Conservation (phyloP, 2,329 filamentous ascomycete genomes). For the Botryotinia narcissicola region DNA sequence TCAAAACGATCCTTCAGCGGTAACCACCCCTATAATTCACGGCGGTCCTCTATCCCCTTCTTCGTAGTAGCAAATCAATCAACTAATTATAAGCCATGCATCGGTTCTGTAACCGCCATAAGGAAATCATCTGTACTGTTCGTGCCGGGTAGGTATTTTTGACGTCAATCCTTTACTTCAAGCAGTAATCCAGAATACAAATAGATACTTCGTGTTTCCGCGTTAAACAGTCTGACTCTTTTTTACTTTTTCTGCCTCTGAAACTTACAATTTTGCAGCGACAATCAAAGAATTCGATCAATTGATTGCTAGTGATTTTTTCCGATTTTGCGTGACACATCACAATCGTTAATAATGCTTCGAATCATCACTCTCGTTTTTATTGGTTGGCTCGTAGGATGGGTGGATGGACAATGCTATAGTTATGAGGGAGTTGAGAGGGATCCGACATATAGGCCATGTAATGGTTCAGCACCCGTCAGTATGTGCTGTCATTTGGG, state of each 20-base stretch:
- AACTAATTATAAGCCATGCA: not conserved
- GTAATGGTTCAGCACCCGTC: conserved; percentile 13
- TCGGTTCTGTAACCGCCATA: not conserved
- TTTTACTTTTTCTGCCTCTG: not conserved
- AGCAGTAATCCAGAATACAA: not conserved
- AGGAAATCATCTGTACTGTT: not conserved
- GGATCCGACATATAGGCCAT: conserved; percentile 6
- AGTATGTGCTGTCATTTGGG: conserved; percentile 20
- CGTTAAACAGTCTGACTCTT: not conserved
- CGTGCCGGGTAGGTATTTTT: not conserved
- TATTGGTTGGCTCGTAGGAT: not conserved
- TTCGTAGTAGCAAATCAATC: not conserved
- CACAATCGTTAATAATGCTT: not conserved
- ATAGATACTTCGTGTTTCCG: not conserved
- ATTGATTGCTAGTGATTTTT: not conserved
- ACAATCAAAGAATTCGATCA: not conserved
- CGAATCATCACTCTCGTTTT: not conserved
- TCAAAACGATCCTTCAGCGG: not conserved
- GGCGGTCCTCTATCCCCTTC: not conserved
- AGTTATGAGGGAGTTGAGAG: conserved; percentile 5
- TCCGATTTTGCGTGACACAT: not conserved
- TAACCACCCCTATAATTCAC: not conserved
- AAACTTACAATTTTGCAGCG: not conserved
- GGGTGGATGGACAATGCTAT: conserved; percentile 11
- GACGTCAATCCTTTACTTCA: not conserved